phyloP scores from a whole-genome alignment of 179 eudicot species.

The Patellifolia procumbens region DNA sequence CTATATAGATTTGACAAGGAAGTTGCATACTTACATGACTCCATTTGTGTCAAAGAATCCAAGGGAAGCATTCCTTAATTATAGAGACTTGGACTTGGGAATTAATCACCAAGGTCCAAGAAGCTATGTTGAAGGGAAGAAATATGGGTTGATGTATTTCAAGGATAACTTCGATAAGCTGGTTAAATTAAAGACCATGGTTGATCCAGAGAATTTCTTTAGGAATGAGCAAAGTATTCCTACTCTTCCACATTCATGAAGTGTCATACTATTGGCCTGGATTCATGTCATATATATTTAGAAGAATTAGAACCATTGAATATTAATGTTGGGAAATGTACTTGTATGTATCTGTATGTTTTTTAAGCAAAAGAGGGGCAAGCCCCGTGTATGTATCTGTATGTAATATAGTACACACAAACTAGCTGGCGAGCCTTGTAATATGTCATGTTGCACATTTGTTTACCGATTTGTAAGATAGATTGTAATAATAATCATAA shows the following conservation, averaged over 20 bases:
- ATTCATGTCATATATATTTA: too few species aligned
- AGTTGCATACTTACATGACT: slow-evolving; percentile 33
- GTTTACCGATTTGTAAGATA: too few species aligned
- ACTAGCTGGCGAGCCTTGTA: too few species aligned
- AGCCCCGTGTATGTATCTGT: too few species aligned
- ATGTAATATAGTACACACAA: too few species aligned
- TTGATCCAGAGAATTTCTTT: slow-evolving; percentile 38
- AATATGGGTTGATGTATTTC: slow-evolving; percentile 32
- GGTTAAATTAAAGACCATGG: slow-evolving; percentile 31
- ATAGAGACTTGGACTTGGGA: slow-evolving; percentile 44
- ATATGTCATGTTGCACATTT: too few species aligned
- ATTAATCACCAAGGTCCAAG: slow-evolving; percentile 31
- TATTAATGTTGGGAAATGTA: too few species aligned
- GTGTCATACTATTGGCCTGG: not conserved
- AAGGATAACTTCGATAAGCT: slow-evolving; percentile 34
- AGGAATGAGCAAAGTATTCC: slow-evolving; percentile 45
- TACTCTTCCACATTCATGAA: slow-evolving; percentile 16
- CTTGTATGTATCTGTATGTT: too few species aligned
- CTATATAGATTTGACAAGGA: slow-evolving; percentile 26
- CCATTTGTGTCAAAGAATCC: slow-evolving; percentile 41
- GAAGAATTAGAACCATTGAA: too few species aligned
- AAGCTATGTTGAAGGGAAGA: slow-evolving; percentile 29
- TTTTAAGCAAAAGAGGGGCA: too few species aligned
- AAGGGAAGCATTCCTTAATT: slow-evolving; percentile 37
- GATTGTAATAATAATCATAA: too few species aligned